Percentiles rank a stretch among this genome's conserved stretches.
Evolutionary conservation across 345 rosid genomes (phyloP).

Genomic region (Geranium rotundifolium): DNA sequence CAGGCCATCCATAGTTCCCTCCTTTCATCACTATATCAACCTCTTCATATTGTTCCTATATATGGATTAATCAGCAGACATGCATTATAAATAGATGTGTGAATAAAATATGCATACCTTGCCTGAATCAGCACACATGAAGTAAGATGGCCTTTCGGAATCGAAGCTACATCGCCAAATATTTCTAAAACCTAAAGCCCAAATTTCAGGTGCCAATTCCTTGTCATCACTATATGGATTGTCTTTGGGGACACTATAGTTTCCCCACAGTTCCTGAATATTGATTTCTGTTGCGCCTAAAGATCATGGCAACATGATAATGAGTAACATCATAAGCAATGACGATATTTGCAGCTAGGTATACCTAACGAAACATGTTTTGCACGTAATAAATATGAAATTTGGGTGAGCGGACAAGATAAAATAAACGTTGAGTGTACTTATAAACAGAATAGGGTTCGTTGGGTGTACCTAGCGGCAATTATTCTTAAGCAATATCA

Average conservation of each 20-base stretch:
- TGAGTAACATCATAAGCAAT: background rate
- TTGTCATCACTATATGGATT: constrained; percentile 34
- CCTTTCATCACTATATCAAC: constrained; percentile 36
- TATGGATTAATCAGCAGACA: background rate
- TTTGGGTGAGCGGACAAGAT: too few relatives aligned
- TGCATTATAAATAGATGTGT: background rate
- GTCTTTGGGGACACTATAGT: constrained; percentile 39
- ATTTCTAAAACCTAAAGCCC: constrained; percentile 46
- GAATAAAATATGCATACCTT: constrained; percentile 20
- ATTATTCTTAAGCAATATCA: too few relatives aligned
- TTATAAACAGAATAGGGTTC: too few relatives aligned
- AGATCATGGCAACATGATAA: background rate
- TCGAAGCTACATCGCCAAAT: constrained; percentile 60
- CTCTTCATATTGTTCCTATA: constrained; percentile 44
- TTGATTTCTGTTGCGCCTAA: constrained; percentile 21
- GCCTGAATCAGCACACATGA: constrained; percentile 46
- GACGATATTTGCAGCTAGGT: too few relatives aligned
- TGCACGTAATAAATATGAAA: too few relatives aligned
- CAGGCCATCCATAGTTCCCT: constrained; percentile 46
- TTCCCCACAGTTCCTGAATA: constrained; percentile 37
- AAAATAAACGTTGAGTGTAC: too few relatives aligned
- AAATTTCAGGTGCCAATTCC: constrained; percentile 36
- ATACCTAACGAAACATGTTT: too few relatives aligned
- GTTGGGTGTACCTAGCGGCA: too few relatives aligned
- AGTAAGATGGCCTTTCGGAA: constrained; percentile 38